Conservation (phyloP, 2,329 filamentous ascomycete species). For the Paecilomyces sp. region DNA sequence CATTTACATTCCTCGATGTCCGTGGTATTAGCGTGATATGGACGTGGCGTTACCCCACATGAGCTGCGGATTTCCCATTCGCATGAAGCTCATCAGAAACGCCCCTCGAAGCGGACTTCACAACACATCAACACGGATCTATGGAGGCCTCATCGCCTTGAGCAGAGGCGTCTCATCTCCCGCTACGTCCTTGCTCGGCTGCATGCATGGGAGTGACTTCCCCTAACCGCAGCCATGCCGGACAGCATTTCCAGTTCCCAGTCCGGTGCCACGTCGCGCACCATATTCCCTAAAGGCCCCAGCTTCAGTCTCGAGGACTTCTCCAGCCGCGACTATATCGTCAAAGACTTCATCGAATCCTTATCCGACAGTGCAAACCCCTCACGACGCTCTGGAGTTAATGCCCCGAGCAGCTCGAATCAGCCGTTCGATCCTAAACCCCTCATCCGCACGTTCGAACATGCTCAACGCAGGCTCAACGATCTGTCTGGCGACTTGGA, state of each 20-base stretch:
- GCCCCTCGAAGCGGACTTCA: background rate
- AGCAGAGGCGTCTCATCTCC: background rate
- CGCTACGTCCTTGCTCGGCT: background rate
- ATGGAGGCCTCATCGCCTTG: background rate
- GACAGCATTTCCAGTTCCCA: slow-evolving; percentile 35
- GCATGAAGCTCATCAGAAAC: background rate
- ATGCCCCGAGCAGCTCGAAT: slow-evolving; percentile 24
- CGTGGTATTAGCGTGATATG: background rate
- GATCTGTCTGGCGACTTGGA: slow-evolving; percentile 70
- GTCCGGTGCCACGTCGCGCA: slow-evolving; percentile 46
- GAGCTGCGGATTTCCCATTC: background rate
- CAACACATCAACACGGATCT: background rate
- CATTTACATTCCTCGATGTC: background rate
- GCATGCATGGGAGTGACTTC: background rate
- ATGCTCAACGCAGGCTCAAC: slow-evolving; percentile 47
- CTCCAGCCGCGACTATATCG: slow-evolving; percentile 88
- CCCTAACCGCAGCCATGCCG: slow-evolving; percentile 22
- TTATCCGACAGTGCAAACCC: slow-evolving; percentile 76
- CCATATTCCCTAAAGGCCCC: slow-evolving; percentile 69
- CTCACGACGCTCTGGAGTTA: slow-evolving; percentile 67
- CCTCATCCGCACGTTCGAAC: slow-evolving; percentile 88
- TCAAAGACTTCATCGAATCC: slow-evolving; percentile 93
- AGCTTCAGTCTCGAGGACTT: slow-evolving; percentile 85
- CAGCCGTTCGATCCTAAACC: slow-evolving; percentile 88
- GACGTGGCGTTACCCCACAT: background rate